Base-by-base conservation (phyloP, 176 grass and related monocot genomes). In the Oryza meyeriana region DNA sequence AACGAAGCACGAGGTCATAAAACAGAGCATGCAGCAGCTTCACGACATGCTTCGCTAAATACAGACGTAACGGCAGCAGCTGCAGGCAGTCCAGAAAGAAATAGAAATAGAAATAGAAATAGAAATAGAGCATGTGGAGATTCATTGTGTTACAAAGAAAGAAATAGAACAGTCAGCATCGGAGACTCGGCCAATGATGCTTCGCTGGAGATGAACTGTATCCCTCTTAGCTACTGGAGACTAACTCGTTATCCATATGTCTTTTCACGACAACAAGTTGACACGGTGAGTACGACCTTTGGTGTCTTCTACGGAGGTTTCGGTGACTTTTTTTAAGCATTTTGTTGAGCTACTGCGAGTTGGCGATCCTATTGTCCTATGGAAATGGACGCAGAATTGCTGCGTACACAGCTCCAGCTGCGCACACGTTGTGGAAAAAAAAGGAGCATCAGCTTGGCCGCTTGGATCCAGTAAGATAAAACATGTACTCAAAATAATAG, bases 121-220 rank as follows among this genome's bases (percentile, higher is more conserved):
- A n/a, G n/a, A n/a, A n/a, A n/a, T n/a, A n/a, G n/a, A n/a, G n/a
- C n/a, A n/a, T n/a, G n/a, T n/a, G n/a, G n/a, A n/a, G n/a, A n/a
- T n/a, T 2, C 35, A 36, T 6, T 5, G 35, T 0, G 5, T 5
- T 36, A 36, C 35, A 2, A 36, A 6, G 35, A 36, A 36, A 5
- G 4, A 47, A 47, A 16, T 47, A 2, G 13, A 47, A 13, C 33
- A 38, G 10, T 38, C 34, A 39, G 22, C n/a, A 10, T 40, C 5
- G 35, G 35, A 18, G 66, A 24, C 33, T 12, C 4, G 5, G 66
- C 12, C 33, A 68, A 22, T 8, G 33, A 24, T 39, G 20, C 1
- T 52, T 52, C 13, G 45, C 66, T 61, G 33, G 66, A 28, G 24
- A 41, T 71, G 47, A 71, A 30, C 47, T 79, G 83, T 71, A 71